A percentile compares a stretch with the other conserved stretches of the same genome.
These are phyloP conservation scores for Aspergillus alliaceus DNA, from an alignment of 2,329 filamentous ascomycete genomes.

Conservation along the genomic window DNA sequence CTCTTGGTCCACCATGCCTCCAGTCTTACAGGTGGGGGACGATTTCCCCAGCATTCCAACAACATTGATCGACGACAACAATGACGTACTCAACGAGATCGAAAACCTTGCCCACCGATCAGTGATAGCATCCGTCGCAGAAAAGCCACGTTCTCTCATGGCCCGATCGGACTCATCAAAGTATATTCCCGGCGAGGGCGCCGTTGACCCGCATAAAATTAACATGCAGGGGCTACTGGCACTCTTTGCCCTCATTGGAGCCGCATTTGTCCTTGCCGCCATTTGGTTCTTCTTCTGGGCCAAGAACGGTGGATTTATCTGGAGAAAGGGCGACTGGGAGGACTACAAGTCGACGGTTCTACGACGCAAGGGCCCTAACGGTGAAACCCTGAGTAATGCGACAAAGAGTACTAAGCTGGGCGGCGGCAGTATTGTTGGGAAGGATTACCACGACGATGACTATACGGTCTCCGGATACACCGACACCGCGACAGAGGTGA, in stretches of 20 bases:
- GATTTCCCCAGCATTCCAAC: conserved; percentile 22
- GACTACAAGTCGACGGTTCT: conserved; percentile 97
- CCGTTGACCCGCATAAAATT: conserved; percentile 42
- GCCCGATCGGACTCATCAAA: conserved; percentile 27
- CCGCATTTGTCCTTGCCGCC: conserved; percentile 68
- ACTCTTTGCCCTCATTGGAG: conserved; percentile 81
- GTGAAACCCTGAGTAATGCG: conserved; percentile 77
- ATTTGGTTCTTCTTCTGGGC: conserved; percentile 99
- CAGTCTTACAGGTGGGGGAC: conserved; percentile 24
- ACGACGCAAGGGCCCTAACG: conserved; percentile 83
- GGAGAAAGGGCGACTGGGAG: conserved; percentile 86
- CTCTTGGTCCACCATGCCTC: conserved; percentile 29
- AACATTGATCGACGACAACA: conserved; percentile 14
- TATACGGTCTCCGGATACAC: conserved; percentile 42
- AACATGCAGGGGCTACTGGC: conserved; percentile 69
- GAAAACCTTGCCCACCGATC: neutral
- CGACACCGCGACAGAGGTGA: conserved; percentile 46
- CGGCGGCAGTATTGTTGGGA: conserved; percentile 71
- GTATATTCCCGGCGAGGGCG: conserved; percentile 35
- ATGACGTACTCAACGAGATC: conserved; percentile 9
- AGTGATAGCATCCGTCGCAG: conserved; percentile 17
- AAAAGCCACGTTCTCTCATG: conserved; percentile 28
- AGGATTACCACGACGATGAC: conserved; percentile 67
- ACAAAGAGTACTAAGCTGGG: conserved; percentile 81
- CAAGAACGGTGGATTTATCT: conserved; percentile 91